A percentile compares a stretch with the other conserved stretches of the same genome.
These are phyloP conservation scores for Hansenula sp. DNA, from an alignment of 1,139 yeast genomes.

Conservation along the genomic window DNA sequence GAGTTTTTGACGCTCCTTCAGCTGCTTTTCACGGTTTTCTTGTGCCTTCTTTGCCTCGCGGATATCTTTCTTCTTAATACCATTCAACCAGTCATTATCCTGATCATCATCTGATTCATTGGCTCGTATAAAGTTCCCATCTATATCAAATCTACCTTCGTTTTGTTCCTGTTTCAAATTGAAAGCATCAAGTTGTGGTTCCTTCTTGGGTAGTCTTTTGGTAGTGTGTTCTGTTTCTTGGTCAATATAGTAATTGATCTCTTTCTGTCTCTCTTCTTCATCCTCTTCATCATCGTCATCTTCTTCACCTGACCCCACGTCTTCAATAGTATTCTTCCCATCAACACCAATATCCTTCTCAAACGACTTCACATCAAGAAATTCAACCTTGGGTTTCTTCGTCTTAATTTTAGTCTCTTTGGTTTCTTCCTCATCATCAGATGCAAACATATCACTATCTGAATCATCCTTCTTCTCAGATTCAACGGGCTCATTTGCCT, in stretches of 20 bases:
- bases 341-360: slow-evolving; percentile 11
- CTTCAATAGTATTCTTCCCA: slow-evolving; percentile 6
- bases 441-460: slow-evolving; percentile 20
- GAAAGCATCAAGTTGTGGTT: slow-evolving; percentile 58
- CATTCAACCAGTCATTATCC: slow-evolving; percentile 47
- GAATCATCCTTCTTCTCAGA: slow-evolving; percentile 7
- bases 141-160: slow-evolving; percentile 58
- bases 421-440: slow-evolving; percentile 12
- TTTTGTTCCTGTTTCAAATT: slow-evolving; percentile 51
- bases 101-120: slow-evolving; percentile 32
- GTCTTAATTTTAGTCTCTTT: background rate
- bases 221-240: slow-evolving; percentile 7
- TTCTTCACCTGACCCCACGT: background rate
- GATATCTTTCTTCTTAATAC: slow-evolving; percentile 42
- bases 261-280: slow-evolving; percentile 3
- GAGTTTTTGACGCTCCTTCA: slow-evolving; percentile 2
- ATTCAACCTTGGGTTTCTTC: slow-evolving; percentile 3
- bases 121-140: slow-evolving; percentile 53
- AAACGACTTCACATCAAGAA: slow-evolving; percentile 11
- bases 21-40: slow-evolving; percentile 22
- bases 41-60: slow-evolving; percentile 42
- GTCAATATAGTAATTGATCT: slow-evolving; percentile 5
- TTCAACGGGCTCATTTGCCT: background rate
- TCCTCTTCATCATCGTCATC: slow-evolving; percentile 7
- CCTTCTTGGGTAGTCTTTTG: slow-evolving; percentile 18